Base-by-base conservation (phyloP, 768 basidiomycete species). In the Panaeolus papilionaceus region DNA sequence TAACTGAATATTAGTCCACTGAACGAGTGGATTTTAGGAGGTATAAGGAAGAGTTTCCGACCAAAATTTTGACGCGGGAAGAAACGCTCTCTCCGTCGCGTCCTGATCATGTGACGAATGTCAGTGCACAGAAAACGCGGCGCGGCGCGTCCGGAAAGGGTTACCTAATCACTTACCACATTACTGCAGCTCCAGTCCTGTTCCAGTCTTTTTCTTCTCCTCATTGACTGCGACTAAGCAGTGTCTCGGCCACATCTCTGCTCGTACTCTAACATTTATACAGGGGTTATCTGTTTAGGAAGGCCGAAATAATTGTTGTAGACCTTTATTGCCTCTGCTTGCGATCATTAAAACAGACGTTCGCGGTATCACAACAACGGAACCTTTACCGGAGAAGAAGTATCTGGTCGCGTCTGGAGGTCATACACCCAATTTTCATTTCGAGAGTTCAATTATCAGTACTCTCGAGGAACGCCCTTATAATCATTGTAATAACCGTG, bases 271-370 rank as follows among this genome's bases (percentile, higher is more conserved):
- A 49, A 20, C n/a, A 3, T 49, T 23, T 18, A 23, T 49, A 20
- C 20, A 8, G 47, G 47, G 9, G 23, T 61, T 64, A 49, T 66
- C 71, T 16, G 26, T 58, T 0, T 16, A 58, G 54, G 10, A 51
- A 51, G 54, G 14, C 26, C 28, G 14, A 33, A 58, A 4, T 26
- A 49, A 23, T 23, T 49, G 47, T 49, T 71, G 71, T 71, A 73
- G 72, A 69, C 70, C 72, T 73, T 73, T 9, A 69, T 40, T 68
- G 68, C 66, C 68, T 68, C 71, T 71, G 61, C 66, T 68, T 58
- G 18, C 61, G 69, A 38, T 51, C 54, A 33, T 16, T 44, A 44
- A 18, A 33, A 23, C 54, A 28, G 45, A 16, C 14, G 23, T 33
- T 23, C n/a, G 38, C 33, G n/a, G 42, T 42, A 44, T 65, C 64